phyloP scores from a whole-genome alignment of 2,329 filamentous ascomycete species.

The Daldinia sp. region DNA sequence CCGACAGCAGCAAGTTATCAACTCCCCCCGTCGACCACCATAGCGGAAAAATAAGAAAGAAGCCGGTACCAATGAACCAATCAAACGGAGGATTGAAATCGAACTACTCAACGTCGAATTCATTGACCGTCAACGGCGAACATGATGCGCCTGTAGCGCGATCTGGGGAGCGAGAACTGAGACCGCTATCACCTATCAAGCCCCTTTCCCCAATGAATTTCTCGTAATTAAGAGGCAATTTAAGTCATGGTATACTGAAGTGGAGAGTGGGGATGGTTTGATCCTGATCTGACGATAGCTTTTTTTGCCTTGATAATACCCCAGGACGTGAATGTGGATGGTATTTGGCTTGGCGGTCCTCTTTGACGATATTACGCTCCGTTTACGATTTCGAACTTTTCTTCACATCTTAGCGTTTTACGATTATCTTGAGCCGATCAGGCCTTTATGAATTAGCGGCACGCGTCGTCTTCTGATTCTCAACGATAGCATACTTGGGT shows the following conservation, averaged over 20 bases:
- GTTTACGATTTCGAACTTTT: conserved; percentile 37
- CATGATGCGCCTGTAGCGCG: conserved; percentile 54
- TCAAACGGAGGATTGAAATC: conserved; percentile 61
- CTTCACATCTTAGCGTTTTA: conserved; percentile 32
- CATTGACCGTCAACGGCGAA: conserved; percentile 60
- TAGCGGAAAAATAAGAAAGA: conserved; percentile 59
- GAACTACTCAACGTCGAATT: conserved; percentile 59
- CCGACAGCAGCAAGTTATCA: conserved; percentile 71
- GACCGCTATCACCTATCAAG: conserved; percentile 74
- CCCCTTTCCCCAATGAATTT: conserved; percentile 73
- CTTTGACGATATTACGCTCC: conserved; percentile 42
- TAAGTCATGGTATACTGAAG: conserved; percentile 38
- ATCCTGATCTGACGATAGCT: conserved; percentile 34
- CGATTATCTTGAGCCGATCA: conserved; percentile 8
- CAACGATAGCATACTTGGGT: conserved; percentile 11
- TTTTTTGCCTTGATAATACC: conserved; percentile 43
- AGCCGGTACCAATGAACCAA: conserved; percentile 56
- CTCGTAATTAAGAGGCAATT: conserved; percentile 48
- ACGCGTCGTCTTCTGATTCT: conserved; percentile 4
- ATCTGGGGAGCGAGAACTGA: conserved; percentile 61
- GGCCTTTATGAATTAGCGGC: conserved; percentile 10
- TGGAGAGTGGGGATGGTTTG: conserved; percentile 26
- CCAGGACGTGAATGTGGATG: conserved; percentile 35
- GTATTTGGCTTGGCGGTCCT: conserved; percentile 38
- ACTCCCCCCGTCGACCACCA: conserved; percentile 48